Percentiles rank a stretch among this genome's conserved stretches.
Evolutionary conservation across 2,329 filamentous ascomycete species (phyloP).

Genomic region (Paraphoma chrysanthemicola): DNA sequence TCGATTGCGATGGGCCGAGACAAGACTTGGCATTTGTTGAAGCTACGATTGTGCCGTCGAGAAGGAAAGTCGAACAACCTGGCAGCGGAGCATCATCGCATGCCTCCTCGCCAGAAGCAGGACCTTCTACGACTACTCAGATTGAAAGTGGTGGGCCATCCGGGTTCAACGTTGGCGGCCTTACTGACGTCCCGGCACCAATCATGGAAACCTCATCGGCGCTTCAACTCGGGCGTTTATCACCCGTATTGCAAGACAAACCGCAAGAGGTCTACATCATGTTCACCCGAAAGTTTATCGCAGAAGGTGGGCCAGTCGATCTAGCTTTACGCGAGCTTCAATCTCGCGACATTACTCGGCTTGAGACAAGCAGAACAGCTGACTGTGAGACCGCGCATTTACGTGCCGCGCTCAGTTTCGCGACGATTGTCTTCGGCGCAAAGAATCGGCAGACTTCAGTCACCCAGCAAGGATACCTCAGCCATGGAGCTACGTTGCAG

Average conservation of each 20-base stretch:
- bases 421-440: conserved; percentile 34
- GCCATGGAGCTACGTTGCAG: conserved; percentile 31
- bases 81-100: neutral
- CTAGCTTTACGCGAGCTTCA: conserved; percentile 23
- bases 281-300: conserved; percentile 25
- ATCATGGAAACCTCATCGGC: neutral
- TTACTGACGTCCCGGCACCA: neutral
- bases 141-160: neutral
- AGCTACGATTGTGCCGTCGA: conserved; percentile 35
- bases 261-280: conserved; percentile 35
- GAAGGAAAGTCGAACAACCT: conserved; percentile 12
- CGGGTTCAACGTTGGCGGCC: too few relatives aligned
- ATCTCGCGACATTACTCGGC: conserved; percentile 18
- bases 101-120: neutral
- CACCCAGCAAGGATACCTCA: conserved; percentile 22
- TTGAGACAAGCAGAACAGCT: conserved; percentile 1
- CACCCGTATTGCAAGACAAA: conserved; percentile 7
- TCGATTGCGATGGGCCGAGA: conserved; percentile 32
- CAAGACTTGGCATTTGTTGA: conserved; percentile 31
- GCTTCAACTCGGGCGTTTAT: neutral
- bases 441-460: conserved; percentile 24
- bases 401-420: conserved; percentile 31
- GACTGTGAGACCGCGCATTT: conserved; percentile 9
- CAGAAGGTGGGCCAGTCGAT: conserved; percentile 30
- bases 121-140: neutral